Conservation (phyloP, 192 early-diverging fungal species). For the Coemansia sp. region DNA sequence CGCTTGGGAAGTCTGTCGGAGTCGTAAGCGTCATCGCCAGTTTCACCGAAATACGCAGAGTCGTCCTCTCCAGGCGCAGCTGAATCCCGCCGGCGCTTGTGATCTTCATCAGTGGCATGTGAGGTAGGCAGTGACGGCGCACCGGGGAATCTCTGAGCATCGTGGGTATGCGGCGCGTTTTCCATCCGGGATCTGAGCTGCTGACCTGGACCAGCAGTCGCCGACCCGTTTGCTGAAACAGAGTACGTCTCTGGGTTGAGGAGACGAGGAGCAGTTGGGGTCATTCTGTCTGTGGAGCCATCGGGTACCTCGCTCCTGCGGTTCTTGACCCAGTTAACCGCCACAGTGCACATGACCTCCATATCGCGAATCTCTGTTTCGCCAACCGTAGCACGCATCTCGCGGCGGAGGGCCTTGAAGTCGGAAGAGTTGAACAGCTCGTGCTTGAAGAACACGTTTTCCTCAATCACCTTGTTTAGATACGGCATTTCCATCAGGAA, state of each 20-base stretch:
- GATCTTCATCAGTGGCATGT: constrained; percentile 7
- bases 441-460: constrained; percentile 27
- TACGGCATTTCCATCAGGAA: constrained; percentile 42
- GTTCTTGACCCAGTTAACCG: constrained; percentile 19
- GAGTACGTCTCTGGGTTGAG: constrained; percentile 5
- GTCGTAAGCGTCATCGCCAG: neutral
- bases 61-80: neutral
- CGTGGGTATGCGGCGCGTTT: neutral
- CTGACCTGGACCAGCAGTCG: neutral
- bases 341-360: constrained; percentile 11
- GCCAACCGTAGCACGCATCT: constrained; percentile 23
- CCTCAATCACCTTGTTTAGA: constrained; percentile 13
- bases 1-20: constrained; percentile 14
- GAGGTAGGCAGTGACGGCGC: neutral
- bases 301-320: constrained; percentile 23
- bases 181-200: neutral
- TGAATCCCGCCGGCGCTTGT: constrained; percentile 13
- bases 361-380: constrained; percentile 21
- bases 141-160: neutral
- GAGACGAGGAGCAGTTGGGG: constrained; percentile 26
- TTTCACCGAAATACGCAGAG: neutral
- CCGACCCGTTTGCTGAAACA: neutral
- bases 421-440: constrained; percentile 29
- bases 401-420: constrained; percentile 25
- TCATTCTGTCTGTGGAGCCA: constrained; percentile 18